Evolutionary conservation across 192 early-diverging fungal genomes (phyloP), one percentile per base, ranked within the genome.

Genomic region (Allomyces macrogynus): DNA sequence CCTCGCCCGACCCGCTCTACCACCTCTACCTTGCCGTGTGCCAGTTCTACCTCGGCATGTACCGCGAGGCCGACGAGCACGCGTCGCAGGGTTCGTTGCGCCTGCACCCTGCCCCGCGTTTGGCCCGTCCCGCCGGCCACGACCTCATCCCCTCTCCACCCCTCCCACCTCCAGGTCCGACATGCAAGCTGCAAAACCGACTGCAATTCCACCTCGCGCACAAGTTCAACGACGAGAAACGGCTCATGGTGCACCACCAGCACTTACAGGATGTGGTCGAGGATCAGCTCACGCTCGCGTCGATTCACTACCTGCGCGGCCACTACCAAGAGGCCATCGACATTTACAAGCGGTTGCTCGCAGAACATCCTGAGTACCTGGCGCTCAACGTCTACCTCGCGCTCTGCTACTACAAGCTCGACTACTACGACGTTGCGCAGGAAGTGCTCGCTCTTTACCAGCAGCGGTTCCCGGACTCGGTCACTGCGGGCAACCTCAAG

Each of bases 311-410:
- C 65, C 75, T 83, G 7, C 72, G 81, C 23, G 78, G 78, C 49
- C 81, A 83, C 66, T 83, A 83, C 65, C 81, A 83, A 67, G 81
- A 83, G 72, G 81, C 81, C 11, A 81, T 83, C 43, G 81, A 83
- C 67, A 83, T 83, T 60, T 83, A 83, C 70, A 81, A 83, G 68
- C 71, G 81, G n/a, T 77, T 83, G 24, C 69, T 83, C 62, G 61
- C 81, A 9, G 81, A 83, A 63, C 76, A 44, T 57, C 23, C 24
- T 75, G 79, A 83, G 18, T 83, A 72, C 61, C 68, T 81, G 11
- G 79, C 81, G 23, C 75, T 81, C 60, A 83, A 83, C 69, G 81
- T 81, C 22, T 83, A 83, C 61, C 74, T 81, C 20, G 81, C 81
- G 49, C 79, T 83, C 76, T 83, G 81, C 66, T 83, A 83, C 74